These are phyloP conservation scores for Polytrichum commune DNA, from an alignment of 225 moss, liverwort and hornwort species.

Conservation along the genomic window DNA sequence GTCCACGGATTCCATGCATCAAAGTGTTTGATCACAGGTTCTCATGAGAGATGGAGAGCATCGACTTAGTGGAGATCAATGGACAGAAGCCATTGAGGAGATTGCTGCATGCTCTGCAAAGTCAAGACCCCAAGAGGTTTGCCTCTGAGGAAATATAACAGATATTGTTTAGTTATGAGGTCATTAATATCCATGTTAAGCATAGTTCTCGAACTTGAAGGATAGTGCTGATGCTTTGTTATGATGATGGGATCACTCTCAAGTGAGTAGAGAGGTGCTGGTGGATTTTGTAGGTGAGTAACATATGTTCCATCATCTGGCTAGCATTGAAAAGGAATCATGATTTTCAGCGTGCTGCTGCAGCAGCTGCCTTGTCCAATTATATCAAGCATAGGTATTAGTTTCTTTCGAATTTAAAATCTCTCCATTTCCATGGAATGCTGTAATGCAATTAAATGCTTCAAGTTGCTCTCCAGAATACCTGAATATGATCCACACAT, in stretches of 20 bases:
- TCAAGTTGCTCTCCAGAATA: background rate
- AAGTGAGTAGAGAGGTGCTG: slow-evolving; percentile 2
- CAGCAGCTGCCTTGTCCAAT: slow-evolving; percentile 90
- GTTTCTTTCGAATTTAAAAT: slow-evolving; percentile 3
- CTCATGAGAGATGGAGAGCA: slow-evolving; percentile 90
- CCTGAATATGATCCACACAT: background rate
- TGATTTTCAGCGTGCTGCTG: slow-evolving; percentile 93
- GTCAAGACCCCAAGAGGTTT: slow-evolving; percentile 83
- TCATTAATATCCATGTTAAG: no score
- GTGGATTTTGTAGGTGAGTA: slow-evolving; percentile 55
- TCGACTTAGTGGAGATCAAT: slow-evolving; percentile 82
- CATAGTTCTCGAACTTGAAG: no score
- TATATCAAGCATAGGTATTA: slow-evolving; percentile 82
- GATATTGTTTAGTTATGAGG: no score
- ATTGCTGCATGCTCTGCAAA: slow-evolving; percentile 93
- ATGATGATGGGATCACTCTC: no score
- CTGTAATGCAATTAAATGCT: background rate
- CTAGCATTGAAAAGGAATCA: slow-evolving; percentile 79
- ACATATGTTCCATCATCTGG: slow-evolving; percentile 85
- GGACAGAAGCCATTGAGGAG: slow-evolving; percentile 99
- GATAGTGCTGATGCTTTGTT: no score
- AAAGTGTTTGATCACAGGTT: slow-evolving; percentile 49
- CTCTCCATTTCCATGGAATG: background rate
- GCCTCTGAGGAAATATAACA: background rate
- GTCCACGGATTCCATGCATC: slow-evolving; percentile 2